Percentiles rank a stretch among this genome's conserved stretches.
These are phyloP conservation scores for Macrophomina tecta DNA, from an alignment of 2,329 filamentous ascomycete genomes.

Conservation along the genomic window DNA sequence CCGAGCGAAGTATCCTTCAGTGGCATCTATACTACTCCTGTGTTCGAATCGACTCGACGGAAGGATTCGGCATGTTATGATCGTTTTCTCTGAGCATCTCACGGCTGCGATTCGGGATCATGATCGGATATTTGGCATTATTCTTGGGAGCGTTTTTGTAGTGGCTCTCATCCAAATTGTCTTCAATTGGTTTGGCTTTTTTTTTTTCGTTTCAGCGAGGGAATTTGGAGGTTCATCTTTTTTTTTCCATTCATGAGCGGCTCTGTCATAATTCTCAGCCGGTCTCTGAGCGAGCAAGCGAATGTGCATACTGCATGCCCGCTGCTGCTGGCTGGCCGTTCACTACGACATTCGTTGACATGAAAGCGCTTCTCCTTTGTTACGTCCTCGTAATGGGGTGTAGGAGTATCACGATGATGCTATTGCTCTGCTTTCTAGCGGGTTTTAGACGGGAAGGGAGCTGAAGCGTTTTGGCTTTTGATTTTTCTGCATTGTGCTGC, in stretches of 20 bases:
- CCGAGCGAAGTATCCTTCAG: not conserved
- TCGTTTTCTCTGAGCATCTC: not conserved
- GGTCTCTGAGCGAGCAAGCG: constrained; percentile 31
- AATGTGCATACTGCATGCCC: constrained; percentile 24
- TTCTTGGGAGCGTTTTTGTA: not conserved
- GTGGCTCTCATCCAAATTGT: not conserved
- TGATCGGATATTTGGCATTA: not conserved
- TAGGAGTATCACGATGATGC: constrained; percentile 5
- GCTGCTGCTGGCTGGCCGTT: constrained; percentile 24
- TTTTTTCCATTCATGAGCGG: constrained; percentile 1
- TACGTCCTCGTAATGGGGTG: not conserved
- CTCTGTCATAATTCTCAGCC: constrained; percentile 17
- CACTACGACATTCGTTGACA: constrained; percentile 12
- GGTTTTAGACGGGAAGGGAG: constrained; percentile 23
- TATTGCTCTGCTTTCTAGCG: constrained; percentile 17
- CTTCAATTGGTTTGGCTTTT: not conserved
- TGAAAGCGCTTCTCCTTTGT: constrained; percentile 18
- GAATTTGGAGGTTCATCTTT: not conserved
- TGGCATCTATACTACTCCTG: constrained; percentile 12
- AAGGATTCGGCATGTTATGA: not conserved
- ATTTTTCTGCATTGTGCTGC: not conserved
- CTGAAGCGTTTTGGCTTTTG: constrained; percentile 5
- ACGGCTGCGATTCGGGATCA: not conserved
- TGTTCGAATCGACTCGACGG: not conserved
- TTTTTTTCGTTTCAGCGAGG: constrained; percentile 5